Evolutionary conservation across 305 asterid genomes (phyloP).

Genomic region (Nicotiana rustica): DNA sequence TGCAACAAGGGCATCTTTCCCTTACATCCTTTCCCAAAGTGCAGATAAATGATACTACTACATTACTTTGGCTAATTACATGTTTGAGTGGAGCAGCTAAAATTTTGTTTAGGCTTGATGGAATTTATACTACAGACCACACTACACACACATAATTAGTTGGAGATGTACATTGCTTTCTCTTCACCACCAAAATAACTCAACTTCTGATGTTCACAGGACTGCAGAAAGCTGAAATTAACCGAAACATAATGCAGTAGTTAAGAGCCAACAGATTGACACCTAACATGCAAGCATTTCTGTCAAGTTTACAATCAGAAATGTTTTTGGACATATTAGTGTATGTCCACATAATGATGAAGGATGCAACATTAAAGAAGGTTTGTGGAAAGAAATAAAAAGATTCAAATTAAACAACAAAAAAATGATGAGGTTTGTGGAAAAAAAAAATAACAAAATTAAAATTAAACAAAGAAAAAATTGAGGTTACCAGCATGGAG

Average conservation of each 20-base stretch:
- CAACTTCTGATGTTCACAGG: not conserved
- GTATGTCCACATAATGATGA: not conserved
- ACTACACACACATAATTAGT: not conserved
- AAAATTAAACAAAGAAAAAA: not conserved
- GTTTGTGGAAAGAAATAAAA: not conserved
- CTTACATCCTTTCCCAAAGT: not conserved
- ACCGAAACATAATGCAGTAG: not conserved
- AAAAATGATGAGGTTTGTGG: not conserved
- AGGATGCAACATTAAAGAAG: not conserved
- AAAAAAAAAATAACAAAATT: not conserved
- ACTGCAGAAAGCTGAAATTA: constrained; percentile 6
- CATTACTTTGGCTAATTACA: not conserved
- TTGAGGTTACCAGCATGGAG: constrained; percentile 38
- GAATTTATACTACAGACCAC: not conserved
- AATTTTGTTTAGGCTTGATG: not conserved
- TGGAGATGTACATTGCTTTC: constrained; percentile 11
- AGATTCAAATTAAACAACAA: not conserved
- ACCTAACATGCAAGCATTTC: not conserved
- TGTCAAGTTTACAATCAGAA: constrained; percentile 7
- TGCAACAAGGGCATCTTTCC: not conserved
- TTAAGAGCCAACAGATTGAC: not conserved
- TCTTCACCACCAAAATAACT: constrained; percentile 26
- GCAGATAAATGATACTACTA: not conserved
- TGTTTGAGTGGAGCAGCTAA: not conserved
- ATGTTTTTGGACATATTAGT: not conserved